These are phyloP conservation scores for Erysiphe pulchra DNA, from an alignment of 2,329 filamentous ascomycete species.

Conservation along the genomic window DNA sequence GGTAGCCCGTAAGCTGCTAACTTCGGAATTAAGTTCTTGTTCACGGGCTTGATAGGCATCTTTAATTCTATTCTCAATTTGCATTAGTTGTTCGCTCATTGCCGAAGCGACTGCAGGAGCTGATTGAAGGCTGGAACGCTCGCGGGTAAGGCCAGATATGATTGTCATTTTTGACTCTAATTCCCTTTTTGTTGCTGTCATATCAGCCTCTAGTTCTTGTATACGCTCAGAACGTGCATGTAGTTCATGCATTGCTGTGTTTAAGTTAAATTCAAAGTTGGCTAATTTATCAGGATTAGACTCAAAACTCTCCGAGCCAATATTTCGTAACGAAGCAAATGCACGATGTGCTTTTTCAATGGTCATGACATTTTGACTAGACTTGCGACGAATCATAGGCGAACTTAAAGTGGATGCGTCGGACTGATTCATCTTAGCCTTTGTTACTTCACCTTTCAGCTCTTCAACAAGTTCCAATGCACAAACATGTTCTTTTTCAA, in stretches of 20 bases:
- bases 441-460: conserved; percentile 64
- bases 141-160: conserved; percentile 78
- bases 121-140: conserved; percentile 66
- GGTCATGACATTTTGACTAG: conserved; percentile 65
- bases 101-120: conserved; percentile 65
- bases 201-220: conserved; percentile 66
- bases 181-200: conserved; percentile 66
- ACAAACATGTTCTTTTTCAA: conserved; percentile 60
- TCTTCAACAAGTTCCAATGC: conserved; percentile 71
- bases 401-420: conserved; percentile 35
- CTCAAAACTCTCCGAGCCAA: conserved; percentile 70
- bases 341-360: conserved; percentile 82
- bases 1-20: conserved; percentile 33
- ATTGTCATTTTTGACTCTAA: conserved; percentile 95
- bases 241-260: conserved; percentile 78
- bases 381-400: conserved; percentile 76
- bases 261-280: conserved; percentile 77
- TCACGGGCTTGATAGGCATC: conserved; percentile 50
- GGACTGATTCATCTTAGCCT: conserved; percentile 33
- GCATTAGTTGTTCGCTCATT: conserved; percentile 66
- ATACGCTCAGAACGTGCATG: conserved; percentile 71
- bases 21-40: conserved; percentile 43
- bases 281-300: conserved; percentile 62
- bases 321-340: conserved; percentile 67
- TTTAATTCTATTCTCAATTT: conserved; percentile 59